These are phyloP conservation scores for Fraxinus americana DNA, from an alignment of 257 asterid species.

Conservation along the genomic window DNA sequence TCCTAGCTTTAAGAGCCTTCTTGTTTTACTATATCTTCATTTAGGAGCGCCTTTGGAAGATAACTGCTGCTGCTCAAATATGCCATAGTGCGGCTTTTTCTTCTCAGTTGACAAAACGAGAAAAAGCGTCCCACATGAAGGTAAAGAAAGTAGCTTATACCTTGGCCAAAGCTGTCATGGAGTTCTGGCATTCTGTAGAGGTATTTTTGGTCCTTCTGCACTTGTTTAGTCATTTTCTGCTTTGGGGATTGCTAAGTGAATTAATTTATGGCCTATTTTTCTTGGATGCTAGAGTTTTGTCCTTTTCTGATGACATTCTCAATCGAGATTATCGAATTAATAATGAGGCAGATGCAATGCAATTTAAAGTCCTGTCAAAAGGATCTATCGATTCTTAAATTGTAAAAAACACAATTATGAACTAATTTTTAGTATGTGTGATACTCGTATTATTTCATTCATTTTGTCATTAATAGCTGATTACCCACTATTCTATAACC, in stretches of 20 bases:
- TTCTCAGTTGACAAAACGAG: slow-evolving; percentile 50
- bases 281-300: not conserved
- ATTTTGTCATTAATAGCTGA: not conserved
- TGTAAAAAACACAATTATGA: not conserved
- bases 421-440: not conserved
- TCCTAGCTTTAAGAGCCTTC: slow-evolving; percentile 20
- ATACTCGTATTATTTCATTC: not conserved
- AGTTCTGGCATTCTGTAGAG: slow-evolving; percentile 83
- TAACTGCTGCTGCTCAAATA: slow-evolving; percentile 68
- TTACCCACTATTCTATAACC: slow-evolving; percentile 6
- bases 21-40: slow-evolving; percentile 17
- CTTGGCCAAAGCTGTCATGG: slow-evolving; percentile 74
- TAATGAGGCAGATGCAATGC: not conserved
- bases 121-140: slow-evolving; percentile 41
- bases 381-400: not conserved
- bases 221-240: not conserved
- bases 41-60: slow-evolving; percentile 94
- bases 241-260: slow-evolving; percentile 13
- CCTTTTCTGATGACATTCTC: not conserved
- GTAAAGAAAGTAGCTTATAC: slow-evolving; percentile 63
- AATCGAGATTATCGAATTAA: not conserved
- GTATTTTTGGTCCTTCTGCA: slow-evolving; percentile 31
- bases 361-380: not conserved
- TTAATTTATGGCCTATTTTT: not conserved
- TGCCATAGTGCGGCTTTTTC: slow-evolving; percentile 58